Conservation (phyloP, 768 basidiomycete species). For the Collybia mongolica region DNA sequence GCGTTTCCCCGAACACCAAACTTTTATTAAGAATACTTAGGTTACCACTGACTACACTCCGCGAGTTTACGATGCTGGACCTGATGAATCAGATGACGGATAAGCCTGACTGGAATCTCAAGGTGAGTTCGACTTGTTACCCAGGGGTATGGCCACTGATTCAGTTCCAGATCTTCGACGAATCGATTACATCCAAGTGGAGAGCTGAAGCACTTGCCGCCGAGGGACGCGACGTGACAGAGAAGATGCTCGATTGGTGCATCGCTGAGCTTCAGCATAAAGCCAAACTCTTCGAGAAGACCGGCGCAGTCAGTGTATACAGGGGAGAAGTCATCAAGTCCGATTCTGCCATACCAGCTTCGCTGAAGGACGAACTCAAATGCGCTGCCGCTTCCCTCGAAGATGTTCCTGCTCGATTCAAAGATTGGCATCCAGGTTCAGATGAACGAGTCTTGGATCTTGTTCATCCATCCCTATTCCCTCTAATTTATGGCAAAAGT, state of each 20-base stretch:
- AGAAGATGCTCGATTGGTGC: constrained; percentile 19
- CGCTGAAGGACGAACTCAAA: constrained; percentile 13
- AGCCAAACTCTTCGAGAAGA: constrained; percentile 11
- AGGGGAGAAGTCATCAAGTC: constrained; percentile 24
- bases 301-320: constrained; percentile 15
- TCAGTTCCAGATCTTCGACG: constrained; percentile 16
- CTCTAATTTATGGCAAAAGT: constrained; percentile 28
- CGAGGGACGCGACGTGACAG: constrained; percentile 8
- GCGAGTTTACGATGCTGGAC: constrained; percentile 31
- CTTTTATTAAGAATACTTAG: background rate
- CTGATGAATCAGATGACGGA: constrained; percentile 35
- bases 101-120: constrained; percentile 29
- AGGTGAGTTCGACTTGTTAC: constrained; percentile 15
- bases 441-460: constrained; percentile 38
- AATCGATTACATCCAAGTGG: constrained; percentile 14
- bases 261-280: constrained; percentile 21
- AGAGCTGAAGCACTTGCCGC: constrained; percentile 9
- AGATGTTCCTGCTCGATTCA: constrained; percentile 24
- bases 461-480: constrained; percentile 38
- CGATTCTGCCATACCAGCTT: constrained; percentile 20
- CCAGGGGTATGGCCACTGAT: background rate
- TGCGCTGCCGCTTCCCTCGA: constrained; percentile 23
- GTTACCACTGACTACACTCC: constrained; percentile 19
- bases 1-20: background rate
- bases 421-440: constrained; percentile 42